phyloP scores from a whole-genome alignment of 257 asterid genomes.

The Scutellaria baicalensis region DNA sequence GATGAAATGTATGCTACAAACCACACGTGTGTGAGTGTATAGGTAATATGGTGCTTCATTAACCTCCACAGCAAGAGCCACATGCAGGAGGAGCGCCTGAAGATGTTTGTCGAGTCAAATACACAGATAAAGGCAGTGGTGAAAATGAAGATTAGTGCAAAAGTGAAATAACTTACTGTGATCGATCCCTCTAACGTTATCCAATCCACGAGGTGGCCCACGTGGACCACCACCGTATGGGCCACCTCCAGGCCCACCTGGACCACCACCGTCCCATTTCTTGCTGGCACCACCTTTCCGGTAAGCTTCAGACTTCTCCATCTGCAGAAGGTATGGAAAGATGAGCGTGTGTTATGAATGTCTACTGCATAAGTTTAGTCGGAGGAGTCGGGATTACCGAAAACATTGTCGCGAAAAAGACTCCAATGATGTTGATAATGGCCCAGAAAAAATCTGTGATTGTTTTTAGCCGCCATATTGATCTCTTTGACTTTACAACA shows the following conservation, averaged over 20 bases:
- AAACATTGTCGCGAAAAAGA: conserved; percentile 78
- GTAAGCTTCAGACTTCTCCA: conserved; percentile 91
- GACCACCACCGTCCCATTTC: conserved; percentile 97
- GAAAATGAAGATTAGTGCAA: not conserved
- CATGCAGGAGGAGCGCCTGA: conserved; percentile 92
- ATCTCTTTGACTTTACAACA: conserved; percentile 70
- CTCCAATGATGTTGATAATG: conserved; percentile 55
- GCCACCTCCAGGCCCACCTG: conserved; percentile 92
- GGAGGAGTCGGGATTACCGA: conserved; percentile 49
- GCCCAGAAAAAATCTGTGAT: conserved; percentile 78
- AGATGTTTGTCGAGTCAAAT: not conserved
- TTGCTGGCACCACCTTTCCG: conserved; percentile 75
- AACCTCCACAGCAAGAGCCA: conserved; percentile 91
- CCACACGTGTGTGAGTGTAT: not conserved
- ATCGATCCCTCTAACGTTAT: conserved; percentile 81
- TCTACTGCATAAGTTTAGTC: not conserved
- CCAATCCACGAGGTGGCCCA: conserved; percentile 83
- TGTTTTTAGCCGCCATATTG: conserved; percentile 85
- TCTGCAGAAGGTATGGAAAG: conserved; percentile 28
- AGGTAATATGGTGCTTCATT: not conserved
- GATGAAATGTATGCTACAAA: conserved; percentile 10
- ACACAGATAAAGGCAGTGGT: not conserved
- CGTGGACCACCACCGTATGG: conserved; percentile 92
- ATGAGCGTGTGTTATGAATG: not conserved
- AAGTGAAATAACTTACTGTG: conserved; percentile 60